A percentile compares a stretch with the other conserved stretches of the same genome.
phyloP scores from a whole-genome alignment of 495 filamentous ascomycete species.

The Lichina pygmaea region DNA sequence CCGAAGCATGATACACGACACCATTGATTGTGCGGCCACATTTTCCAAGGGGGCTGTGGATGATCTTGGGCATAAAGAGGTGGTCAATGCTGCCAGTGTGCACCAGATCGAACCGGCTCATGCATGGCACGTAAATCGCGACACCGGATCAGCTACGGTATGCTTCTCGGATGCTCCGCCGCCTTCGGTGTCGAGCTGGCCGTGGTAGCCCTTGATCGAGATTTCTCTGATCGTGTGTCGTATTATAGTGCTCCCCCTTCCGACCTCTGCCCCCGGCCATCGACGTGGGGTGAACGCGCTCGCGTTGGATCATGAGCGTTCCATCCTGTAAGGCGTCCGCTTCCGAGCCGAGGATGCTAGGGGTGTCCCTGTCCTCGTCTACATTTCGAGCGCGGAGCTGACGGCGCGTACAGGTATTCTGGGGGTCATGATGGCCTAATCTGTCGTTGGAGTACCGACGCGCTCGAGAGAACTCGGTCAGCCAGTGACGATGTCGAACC shows the following conservation, averaged over 20 bases:
- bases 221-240: slow-evolving; percentile 1
- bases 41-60: too few species aligned
- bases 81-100: too few species aligned
- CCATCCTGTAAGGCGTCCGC: slow-evolving; percentile 45
- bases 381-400: neutral
- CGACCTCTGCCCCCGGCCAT: slow-evolving; percentile 75
- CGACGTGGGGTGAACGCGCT: slow-evolving; percentile 84
- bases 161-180: neutral
- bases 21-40: too few species aligned
- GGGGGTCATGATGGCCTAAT: slow-evolving; percentile 87
- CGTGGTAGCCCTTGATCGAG: neutral
- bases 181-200: slow-evolving; percentile 1
- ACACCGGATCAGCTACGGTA: slow-evolving; percentile 29
- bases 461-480: slow-evolving; percentile 15
- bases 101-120: neutral
- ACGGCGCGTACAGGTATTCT: slow-evolving; percentile 40
- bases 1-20: too few species aligned
- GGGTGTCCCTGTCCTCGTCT: slow-evolving; percentile 6
- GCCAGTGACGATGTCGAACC: slow-evolving; percentile 10
- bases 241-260: slow-evolving; percentile 62
- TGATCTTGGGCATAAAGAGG: too few species aligned
- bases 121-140: slow-evolving; percentile 17
- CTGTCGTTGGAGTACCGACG: slow-evolving; percentile 77
- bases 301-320: slow-evolving; percentile 57
- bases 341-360: neutral